Evolutionary conservation across 805 yeast genomes (phyloP), one percentile per base, ranked within the genome.

Genomic region (Cephaloascus fragrans): DNA sequence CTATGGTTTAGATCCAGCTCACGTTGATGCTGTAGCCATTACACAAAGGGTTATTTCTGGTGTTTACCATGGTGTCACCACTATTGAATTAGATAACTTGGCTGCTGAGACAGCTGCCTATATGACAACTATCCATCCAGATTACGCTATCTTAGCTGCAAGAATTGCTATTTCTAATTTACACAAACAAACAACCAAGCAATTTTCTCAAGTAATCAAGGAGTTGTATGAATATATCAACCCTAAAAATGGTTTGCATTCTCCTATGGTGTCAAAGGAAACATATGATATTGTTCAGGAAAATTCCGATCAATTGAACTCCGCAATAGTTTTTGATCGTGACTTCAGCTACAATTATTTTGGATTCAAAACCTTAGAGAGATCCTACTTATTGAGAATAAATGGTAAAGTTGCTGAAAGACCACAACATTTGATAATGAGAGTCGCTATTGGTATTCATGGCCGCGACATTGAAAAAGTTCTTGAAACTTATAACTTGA

Each of bases 41-140:
- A 90, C 98, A 18, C 97, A 93, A 62, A 76, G 95, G 56, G 94
- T 90, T 51, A 89, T 88, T 46, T 76, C 93, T 12, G 98, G 98
- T 59, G 96, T 93, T 41, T 93, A 90, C 61, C 94, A 87, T 55
- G 97, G 97, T 53, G 98, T 93, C 39, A 88, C 90, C 53, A 93
- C 97, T 40, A 75, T 83, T 44, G 97, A 93, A 60, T 67, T 83
- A 43, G 88, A 80, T 50, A 78, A 80, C 52, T 61, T 82, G 38
- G 89, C 97, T 37, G 97, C 97, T 34, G 98, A 93, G 64, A 88
- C 96, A 29, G 95, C 96, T 41, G 97, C 97, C 34, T 84, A 83
- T 56, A 86, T 93, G 96, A 88, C 97, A 42, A 90, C 97, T 10
- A 76, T 85, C 45, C 97, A 90, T 61, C 97, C 97, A n/a, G 97